Evolutionary conservation across 2,329 filamentous ascomycete genomes (phyloP).

Genomic region (Calycina herbarum): DNA sequence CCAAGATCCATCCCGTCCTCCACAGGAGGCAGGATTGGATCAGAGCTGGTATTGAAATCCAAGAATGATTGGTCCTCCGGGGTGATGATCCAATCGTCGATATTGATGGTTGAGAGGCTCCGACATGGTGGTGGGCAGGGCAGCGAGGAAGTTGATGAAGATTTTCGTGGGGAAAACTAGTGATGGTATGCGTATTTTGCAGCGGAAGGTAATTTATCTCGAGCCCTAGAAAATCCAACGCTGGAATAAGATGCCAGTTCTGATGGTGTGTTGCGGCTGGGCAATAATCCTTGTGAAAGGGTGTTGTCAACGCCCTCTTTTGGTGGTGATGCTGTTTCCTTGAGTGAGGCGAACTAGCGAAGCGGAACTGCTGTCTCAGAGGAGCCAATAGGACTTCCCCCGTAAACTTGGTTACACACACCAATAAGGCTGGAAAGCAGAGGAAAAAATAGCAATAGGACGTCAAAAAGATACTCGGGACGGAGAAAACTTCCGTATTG

Average conservation of each 20-base stretch:
- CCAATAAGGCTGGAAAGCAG: too few relatives aligned
- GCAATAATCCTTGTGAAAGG: conserved; percentile 5
- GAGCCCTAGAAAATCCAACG: neutral
- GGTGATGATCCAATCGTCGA: conserved; percentile 20
- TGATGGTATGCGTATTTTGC: neutral
- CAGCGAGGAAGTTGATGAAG: conserved; percentile 10
- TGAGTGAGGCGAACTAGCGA: neutral
- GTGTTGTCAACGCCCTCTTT: conserved; percentile 7
- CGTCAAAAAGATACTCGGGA: too few relatives aligned
- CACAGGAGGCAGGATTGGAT: conserved; percentile 14
- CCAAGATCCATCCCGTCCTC: conserved; percentile 19
- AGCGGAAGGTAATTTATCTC: neutral
- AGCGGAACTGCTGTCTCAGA: neutral
- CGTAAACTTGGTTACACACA: too few relatives aligned
- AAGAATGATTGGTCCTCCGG: neutral
- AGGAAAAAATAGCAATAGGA: too few relatives aligned
- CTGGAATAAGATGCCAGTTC: neutral
- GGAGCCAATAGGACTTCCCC: too few relatives aligned
- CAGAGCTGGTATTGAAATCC: conserved; percentile 24
- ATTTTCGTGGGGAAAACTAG: neutral
- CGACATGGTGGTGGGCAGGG: conserved; percentile 25
- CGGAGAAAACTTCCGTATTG: too few relatives aligned
- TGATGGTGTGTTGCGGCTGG: neutral
- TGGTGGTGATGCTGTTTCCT: neutral
- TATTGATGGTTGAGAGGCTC: conserved; percentile 8